phyloP scores from a whole-genome alignment of 2,329 filamentous ascomycete genomes.

The Fusarium graminum region DNA sequence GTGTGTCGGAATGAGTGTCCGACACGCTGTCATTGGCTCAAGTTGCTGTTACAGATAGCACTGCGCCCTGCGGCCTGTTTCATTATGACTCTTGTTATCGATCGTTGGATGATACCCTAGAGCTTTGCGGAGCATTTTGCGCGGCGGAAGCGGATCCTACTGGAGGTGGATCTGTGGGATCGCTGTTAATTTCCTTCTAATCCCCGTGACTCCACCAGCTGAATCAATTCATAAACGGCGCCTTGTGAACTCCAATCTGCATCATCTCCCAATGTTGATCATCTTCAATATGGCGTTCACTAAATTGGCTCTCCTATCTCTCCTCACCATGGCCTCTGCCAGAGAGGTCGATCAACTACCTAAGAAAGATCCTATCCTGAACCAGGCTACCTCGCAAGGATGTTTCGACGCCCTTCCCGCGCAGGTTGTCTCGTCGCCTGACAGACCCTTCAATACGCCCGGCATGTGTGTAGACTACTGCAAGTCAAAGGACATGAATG shows the following conservation, averaged over 20 bases:
- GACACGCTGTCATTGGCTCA: too few relatives aligned
- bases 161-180: too few relatives aligned
- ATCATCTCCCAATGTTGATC: background rate
- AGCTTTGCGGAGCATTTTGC: too few relatives aligned
- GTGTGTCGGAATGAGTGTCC: too few relatives aligned
- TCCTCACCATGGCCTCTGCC: conserved; percentile 4
- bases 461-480: conserved; percentile 13
- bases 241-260: background rate
- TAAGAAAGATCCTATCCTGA: background rate
- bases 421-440: background rate
- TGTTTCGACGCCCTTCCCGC: conserved; percentile 32
- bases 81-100: too few relatives aligned
- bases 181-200: conserved; percentile 5
- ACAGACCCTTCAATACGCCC: background rate
- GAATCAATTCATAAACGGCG: conserved; percentile 7
- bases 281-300: conserved; percentile 1
- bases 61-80: too few relatives aligned
- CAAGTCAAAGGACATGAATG: background rate
- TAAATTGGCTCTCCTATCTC: background rate
- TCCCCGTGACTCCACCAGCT: background rate
- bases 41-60: too few relatives aligned
- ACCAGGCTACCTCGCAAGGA: conserved; percentile 25
- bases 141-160: too few relatives aligned
- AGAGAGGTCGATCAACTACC: conserved; percentile 54
- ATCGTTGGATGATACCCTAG: too few relatives aligned